phyloP scores from a whole-genome alignment of 2,329 filamentous ascomycete species.

The Calonectria pteridis region DNA sequence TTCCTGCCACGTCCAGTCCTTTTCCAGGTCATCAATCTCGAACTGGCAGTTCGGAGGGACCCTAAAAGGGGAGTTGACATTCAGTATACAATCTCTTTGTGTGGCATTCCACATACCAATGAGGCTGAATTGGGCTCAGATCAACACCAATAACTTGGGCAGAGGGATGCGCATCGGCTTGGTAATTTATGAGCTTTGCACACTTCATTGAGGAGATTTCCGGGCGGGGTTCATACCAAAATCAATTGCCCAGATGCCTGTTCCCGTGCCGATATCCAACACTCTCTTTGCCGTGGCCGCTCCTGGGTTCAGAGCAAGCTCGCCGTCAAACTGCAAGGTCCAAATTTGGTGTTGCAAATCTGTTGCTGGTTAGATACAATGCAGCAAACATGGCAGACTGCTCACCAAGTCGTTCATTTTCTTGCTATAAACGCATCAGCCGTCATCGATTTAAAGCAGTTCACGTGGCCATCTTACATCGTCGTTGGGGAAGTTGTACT shows the following conservation, averaged over 20 bases:
- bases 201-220: background rate
- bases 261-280: slow-evolving; percentile 43
- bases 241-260: slow-evolving; percentile 44
- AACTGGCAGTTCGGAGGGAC: slow-evolving; percentile 40
- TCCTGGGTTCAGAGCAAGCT: slow-evolving; percentile 28
- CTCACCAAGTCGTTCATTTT: slow-evolving; percentile 34
- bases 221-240: slow-evolving; percentile 28
- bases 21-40: slow-evolving; percentile 42
- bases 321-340: slow-evolving; percentile 28
- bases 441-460: background rate
- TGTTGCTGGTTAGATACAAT: background rate
- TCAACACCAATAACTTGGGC: slow-evolving; percentile 37
- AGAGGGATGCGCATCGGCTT: slow-evolving; percentile 32
- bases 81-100: too few species aligned
- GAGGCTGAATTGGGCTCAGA: slow-evolving; percentile 36
- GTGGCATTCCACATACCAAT: slow-evolving; percentile 13
- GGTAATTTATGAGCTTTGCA: background rate
- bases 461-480: slow-evolving; percentile 21
- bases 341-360: slow-evolving; percentile 34
- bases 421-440: slow-evolving; percentile 20
- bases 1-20: slow-evolving; percentile 40
- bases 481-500: slow-evolving; percentile 40
- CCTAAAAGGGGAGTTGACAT: slow-evolving; percentile 18
- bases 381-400: background rate
- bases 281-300: slow-evolving; percentile 37